Evolutionary conservation across 345 rosid species (phyloP).

Genomic region (Fremontodendron californicum): DNA sequence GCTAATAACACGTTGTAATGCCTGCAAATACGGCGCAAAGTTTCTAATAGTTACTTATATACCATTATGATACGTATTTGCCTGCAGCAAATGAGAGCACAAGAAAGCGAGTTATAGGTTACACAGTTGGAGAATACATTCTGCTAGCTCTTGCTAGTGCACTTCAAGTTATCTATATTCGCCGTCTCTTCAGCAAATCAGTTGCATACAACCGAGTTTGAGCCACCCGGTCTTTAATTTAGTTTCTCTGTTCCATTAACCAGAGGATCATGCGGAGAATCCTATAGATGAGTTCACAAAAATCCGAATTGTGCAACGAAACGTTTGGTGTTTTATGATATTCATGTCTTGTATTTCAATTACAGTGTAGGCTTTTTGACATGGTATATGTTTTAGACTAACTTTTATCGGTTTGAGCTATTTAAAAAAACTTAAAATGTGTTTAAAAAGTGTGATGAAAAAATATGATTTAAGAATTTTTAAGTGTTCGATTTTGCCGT

Average conservation of each 20-base stretch:
- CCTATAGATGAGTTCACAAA: constrained; percentile 7
- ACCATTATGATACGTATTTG: neutral
- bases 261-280: neutral
- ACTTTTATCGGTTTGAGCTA: neutral
- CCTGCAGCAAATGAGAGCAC: constrained; percentile 95
- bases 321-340: neutral
- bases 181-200: constrained; percentile 93
- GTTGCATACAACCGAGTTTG: constrained; percentile 86
- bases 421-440: too few species aligned
- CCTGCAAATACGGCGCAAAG: neutral
- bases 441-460: too few species aligned
- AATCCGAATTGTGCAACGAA: neutral
- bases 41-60: neutral
- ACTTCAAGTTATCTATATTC: constrained; percentile 73
- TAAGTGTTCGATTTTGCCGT: too few species aligned
- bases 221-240: constrained; percentile 16
- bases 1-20: too few species aligned
- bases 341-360: neutral
- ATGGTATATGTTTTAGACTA: neutral
- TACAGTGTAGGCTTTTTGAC: neutral
- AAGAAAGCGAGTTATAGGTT: constrained; percentile 67
- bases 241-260: neutral
- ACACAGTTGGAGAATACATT: constrained; percentile 74
- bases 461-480: too few species aligned
- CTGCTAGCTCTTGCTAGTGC: constrained; percentile 62